phyloP scores from a whole-genome alignment of 2,329 filamentous ascomycete species.

The Clarireedia paspali region DNA sequence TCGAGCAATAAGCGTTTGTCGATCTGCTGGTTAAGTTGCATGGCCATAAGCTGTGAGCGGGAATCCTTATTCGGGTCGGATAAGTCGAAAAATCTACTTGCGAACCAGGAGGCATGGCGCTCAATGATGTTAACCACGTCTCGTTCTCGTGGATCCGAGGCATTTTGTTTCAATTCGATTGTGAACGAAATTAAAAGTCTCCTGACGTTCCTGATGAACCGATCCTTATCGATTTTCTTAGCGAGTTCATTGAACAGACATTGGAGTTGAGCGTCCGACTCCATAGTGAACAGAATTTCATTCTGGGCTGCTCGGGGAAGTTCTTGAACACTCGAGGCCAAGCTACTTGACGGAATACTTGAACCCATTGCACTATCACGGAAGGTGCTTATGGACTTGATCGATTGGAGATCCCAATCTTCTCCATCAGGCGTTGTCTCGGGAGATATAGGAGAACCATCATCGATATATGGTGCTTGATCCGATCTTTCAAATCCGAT shows the following conservation, averaged over 20 bases:
- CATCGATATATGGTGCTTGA: no score
- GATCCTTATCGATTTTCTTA: neutral
- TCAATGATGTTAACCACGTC: neutral
- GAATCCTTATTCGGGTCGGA: neutral
- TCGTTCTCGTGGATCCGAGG: neutral
- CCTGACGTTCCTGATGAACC: neutral
- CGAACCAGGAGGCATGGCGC: conserved; percentile 1
- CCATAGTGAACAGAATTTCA: neutral
- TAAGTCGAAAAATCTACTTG: conserved; percentile 3
- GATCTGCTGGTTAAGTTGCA: neutral
- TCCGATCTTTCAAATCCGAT: no score
- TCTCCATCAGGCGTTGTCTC: conserved; percentile 31
- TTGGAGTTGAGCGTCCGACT: neutral
- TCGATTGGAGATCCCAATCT: neutral
- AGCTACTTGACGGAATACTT: neutral
- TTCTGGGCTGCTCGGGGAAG: neutral
- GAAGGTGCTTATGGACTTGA: neutral
- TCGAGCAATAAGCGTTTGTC: neutral
- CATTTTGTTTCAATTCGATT: neutral
- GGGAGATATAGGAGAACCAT: conserved; percentile 49
- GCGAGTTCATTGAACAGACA: neutral
- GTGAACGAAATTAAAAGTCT: neutral
- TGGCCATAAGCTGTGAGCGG: neutral
- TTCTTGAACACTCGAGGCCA: neutral
- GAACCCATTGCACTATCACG: neutral